Conservation (phyloP, 306 rosid species). For the Sicyos baderoa region DNA sequence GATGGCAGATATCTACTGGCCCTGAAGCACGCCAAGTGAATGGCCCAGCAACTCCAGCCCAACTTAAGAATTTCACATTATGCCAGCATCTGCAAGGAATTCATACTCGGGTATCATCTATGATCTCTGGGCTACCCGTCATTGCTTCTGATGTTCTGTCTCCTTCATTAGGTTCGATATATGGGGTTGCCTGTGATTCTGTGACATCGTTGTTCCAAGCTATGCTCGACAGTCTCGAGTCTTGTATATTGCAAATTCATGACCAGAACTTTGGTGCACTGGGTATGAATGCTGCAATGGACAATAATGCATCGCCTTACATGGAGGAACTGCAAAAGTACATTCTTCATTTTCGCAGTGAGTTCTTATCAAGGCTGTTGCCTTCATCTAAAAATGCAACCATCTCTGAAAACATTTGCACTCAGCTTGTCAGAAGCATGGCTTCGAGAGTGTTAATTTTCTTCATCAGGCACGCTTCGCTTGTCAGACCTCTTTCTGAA, state of each 20-base stretch:
- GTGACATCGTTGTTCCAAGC: conserved; percentile 86
- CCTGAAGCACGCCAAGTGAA: conserved; percentile 91
- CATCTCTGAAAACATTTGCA: conserved; percentile 61
- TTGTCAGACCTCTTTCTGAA: conserved; percentile 95
- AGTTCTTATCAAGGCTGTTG: conserved; percentile 70
- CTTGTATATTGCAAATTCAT: conserved; percentile 86
- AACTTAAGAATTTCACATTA: conserved; percentile 75
- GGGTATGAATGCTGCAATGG: conserved; percentile 92
- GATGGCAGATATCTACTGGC: conserved; percentile 84
- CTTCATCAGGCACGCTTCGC: conserved; percentile 96
- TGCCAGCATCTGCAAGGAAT: conserved; percentile 93
- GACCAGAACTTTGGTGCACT: conserved; percentile 75
- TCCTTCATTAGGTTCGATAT: conserved; percentile 76
- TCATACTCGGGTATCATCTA: conserved; percentile 59
- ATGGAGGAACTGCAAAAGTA: conserved; percentile 95
- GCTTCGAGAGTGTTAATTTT: conserved; percentile 85
- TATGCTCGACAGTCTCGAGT: conserved; percentile 91
- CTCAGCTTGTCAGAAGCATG: conserved; percentile 88
- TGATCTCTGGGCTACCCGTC: conserved; percentile 62
- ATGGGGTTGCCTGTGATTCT: conserved; percentile 92
- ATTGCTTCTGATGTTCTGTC: conserved; percentile 90
- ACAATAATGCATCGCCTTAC: conserved; percentile 88
- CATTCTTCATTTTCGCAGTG: conserved; percentile 87
- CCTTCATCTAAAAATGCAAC: conserved; percentile 46
- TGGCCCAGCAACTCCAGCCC: conserved; percentile 88